A percentile compares a stretch with the other conserved stretches of the same genome.
These are phyloP conservation scores for Yamadazyma siamensis DNA, from an alignment of 1,139 yeast species.

Conservation along the genomic window DNA sequence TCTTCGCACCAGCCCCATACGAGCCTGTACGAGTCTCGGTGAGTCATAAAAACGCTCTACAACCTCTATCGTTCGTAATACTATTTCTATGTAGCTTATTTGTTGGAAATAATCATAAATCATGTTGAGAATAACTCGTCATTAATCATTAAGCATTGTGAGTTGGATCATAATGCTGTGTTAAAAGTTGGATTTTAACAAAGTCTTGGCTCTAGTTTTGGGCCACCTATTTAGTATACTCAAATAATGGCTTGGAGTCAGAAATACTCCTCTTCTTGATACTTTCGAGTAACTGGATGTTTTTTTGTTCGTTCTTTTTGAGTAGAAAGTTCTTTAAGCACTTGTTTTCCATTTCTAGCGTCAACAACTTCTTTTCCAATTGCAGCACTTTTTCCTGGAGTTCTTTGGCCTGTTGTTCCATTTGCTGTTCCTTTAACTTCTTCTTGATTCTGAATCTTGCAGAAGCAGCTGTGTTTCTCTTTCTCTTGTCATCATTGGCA, in stretches of 20 bases:
- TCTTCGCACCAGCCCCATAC: no score
- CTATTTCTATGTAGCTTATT: no score
- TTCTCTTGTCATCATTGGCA: slow-evolving; percentile 49
- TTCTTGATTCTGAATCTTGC: slow-evolving; percentile 79
- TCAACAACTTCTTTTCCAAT: slow-evolving; percentile 58
- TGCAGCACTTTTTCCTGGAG: slow-evolving; percentile 58
- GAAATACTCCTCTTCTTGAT: slow-evolving; percentile 40
- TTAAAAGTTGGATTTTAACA: slow-evolving; percentile 40
- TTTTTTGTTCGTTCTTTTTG: slow-evolving; percentile 46
- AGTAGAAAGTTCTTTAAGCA: slow-evolving; percentile 66
- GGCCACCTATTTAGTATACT: slow-evolving; percentile 23
- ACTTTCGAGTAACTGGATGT: slow-evolving; percentile 35
- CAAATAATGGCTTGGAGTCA: slow-evolving; percentile 30
- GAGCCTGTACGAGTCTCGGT: no score
- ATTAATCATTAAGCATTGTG: slow-evolving; percentile 14
- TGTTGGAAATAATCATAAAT: no score
- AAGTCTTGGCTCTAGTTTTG: slow-evolving; percentile 7
- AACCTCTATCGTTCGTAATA: no score
- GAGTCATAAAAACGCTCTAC: no score
- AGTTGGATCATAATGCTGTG: slow-evolving; percentile 35
- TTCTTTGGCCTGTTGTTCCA: slow-evolving; percentile 65
- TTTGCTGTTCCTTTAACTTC: slow-evolving; percentile 79
- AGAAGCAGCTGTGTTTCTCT: slow-evolving; percentile 77
- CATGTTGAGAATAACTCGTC: slow-evolving; percentile 14
- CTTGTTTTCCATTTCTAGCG: slow-evolving; percentile 58